Conservation (phyloP, 768 basidiomycete genomes). For the Rhizopogon rudus region DNA sequence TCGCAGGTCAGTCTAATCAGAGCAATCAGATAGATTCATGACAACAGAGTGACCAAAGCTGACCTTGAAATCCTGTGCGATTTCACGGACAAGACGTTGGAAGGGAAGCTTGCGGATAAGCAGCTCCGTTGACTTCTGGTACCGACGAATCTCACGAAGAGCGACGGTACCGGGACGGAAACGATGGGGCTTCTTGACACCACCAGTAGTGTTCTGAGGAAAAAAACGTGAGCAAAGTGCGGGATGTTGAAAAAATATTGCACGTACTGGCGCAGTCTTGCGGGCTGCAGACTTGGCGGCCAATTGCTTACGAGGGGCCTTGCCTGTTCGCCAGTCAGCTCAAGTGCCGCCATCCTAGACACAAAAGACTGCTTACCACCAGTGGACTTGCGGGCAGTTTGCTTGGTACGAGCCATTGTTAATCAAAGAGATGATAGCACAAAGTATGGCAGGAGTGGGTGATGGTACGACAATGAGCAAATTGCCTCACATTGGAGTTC, state of each 20-base stretch:
- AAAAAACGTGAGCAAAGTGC: conserved; percentile 23
- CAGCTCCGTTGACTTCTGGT: conserved; percentile 86
- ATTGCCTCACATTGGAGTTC: background rate
- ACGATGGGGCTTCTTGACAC: conserved; percentile 92
- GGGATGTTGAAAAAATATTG: background rate
- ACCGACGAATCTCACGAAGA: conserved; percentile 83
- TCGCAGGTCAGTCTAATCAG: conserved; percentile 62
- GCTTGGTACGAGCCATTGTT: conserved; percentile 69
- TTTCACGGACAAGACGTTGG: conserved; percentile 87
- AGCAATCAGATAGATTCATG: background rate
- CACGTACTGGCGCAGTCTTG: conserved; percentile 42
- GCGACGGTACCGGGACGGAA: conserved; percentile 84
- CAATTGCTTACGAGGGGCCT: conserved; percentile 69
- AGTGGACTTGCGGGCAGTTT: conserved; percentile 74
- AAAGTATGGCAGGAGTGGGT: background rate
- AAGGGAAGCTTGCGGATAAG: conserved; percentile 86
- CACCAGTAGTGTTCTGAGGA: conserved; percentile 54
- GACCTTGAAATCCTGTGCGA: conserved; percentile 89
- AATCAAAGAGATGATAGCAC: background rate
- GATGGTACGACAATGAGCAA: background rate
- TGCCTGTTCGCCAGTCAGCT: conserved; percentile 28
- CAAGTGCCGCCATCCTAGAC: background rate
- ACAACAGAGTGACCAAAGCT: conserved; percentile 4
- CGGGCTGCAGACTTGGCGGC: conserved; percentile 60
- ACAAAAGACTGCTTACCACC: conserved; percentile 42